Percentiles rank a stretch among this genome's conserved stretches.
These are phyloP conservation scores for Casuarina equisetifolia DNA, from an alignment of 306 rosid genomes.

Conservation along the genomic window DNA sequence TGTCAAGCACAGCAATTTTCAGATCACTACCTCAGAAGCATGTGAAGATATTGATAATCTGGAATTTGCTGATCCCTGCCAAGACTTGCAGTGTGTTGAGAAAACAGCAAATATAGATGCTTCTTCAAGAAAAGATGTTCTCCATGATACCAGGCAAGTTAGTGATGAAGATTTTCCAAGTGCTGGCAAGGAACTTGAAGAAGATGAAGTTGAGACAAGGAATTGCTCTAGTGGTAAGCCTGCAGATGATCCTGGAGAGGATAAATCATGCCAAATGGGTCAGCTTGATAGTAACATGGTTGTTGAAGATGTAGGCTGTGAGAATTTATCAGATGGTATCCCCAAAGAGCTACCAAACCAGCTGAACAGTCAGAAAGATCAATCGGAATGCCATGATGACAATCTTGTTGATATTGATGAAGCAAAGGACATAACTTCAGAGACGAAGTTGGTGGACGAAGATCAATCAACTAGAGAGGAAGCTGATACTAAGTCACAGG, in stretches of 20 bases:
- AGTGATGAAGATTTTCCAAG: constrained; percentile 24
- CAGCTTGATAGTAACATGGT: constrained; percentile 29
- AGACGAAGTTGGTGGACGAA: constrained; percentile 22
- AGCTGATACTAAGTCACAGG: constrained; percentile 30
- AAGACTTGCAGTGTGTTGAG: constrained; percentile 6
- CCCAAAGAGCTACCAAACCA: constrained; percentile 31
- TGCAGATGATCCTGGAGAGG: constrained; percentile 25
- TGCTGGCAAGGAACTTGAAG: constrained; percentile 32
- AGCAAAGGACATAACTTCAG: constrained; percentile 25
- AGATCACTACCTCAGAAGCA: constrained; percentile 30
- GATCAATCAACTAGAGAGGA: constrained; percentile 19
- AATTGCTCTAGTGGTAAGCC: constrained; percentile 18
- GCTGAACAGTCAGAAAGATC: constrained; percentile 33
- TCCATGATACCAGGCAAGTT: constrained; percentile 10
- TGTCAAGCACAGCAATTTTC: constrained; percentile 45
- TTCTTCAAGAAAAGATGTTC: constrained; percentile 26
- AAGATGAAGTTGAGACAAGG: constrained; percentile 27
- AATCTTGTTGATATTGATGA: constrained; percentile 28
- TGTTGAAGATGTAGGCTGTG: constrained; percentile 12
- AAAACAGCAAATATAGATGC: constrained; percentile 25
- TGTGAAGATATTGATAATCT: constrained; percentile 27
- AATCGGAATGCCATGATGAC: constrained; percentile 27
- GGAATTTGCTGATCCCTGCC: constrained; percentile 31
- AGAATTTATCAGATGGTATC: constrained; percentile 19
- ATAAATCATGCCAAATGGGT: constrained; percentile 34